These are phyloP conservation scores for Helichrysum umbraculigerum DNA, from an alignment of 129 eudicot species.

Conservation along the genomic window DNA sequence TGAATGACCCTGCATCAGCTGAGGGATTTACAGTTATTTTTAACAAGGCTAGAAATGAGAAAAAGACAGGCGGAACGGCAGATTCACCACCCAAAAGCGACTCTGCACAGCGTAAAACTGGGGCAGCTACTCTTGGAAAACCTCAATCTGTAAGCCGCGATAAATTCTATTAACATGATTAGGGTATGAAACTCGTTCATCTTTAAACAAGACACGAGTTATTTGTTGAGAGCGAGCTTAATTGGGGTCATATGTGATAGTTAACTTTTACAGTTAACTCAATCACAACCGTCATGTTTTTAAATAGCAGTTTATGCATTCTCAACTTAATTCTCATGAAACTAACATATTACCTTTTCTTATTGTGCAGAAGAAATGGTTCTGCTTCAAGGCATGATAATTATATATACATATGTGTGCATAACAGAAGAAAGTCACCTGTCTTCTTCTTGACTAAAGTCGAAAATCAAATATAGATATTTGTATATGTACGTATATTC, in stretches of 20 bases:
- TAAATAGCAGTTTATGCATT: not conserved
- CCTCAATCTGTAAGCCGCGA: slow-evolving; percentile 68
- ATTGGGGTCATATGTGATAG: not conserved
- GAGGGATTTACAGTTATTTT: slow-evolving; percentile 80
- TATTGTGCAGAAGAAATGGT: slow-evolving; percentile 69
- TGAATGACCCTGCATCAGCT: slow-evolving; percentile 80
- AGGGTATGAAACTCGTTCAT: slow-evolving; percentile 12
- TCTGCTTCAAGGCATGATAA: slow-evolving; percentile 57
- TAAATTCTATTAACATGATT: slow-evolving; percentile 6
- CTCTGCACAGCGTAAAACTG: slow-evolving; percentile 33
- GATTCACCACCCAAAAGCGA: slow-evolving; percentile 60
- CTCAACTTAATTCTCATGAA: slow-evolving; percentile 11
- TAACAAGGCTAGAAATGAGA: slow-evolving; percentile 71
- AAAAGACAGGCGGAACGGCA: slow-evolving; percentile 60
- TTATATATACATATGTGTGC: slow-evolving; percentile 12
- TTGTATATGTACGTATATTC: slow-evolving; percentile 28
- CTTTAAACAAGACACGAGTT: not conserved
- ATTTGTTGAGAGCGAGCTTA: not conserved
- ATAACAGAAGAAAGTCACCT: slow-evolving; percentile 22
- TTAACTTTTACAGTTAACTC: not conserved
- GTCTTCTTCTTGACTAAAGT: slow-evolving; percentile 27
- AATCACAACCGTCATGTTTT: not conserved
- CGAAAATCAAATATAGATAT: slow-evolving; percentile 29
- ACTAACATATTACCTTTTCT: slow-evolving; percentile 7
- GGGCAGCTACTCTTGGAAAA: slow-evolving; percentile 48